Base-by-base conservation (phyloP, 495 filamentous ascomycete species). In the Paragyromitra xinjiangensis region DNA sequence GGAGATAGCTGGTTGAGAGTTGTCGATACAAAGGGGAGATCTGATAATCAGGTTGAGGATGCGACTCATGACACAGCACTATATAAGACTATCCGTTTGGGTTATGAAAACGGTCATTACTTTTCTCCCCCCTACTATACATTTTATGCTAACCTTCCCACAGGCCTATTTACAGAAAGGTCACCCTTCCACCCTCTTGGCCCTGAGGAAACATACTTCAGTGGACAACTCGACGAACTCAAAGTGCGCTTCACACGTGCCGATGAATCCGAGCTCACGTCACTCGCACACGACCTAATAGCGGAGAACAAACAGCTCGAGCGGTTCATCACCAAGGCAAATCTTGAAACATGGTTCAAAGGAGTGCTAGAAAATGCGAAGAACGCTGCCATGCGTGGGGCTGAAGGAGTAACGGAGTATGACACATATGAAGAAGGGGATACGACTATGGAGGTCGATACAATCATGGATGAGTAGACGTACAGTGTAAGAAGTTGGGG, bases 341-440 rank as follows among this genome's bases (percentile, higher is more conserved):
- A 65, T 4, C 50, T 82, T 16, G 64, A 51, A 12, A 69, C 59
- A 14, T 82, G 81, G 81, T 80, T 75, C 11, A 48, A 50, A 11
- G 81, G 58, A 0, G 75, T 77, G 55, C 29, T 58, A 12, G 78
- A 81, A 14, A 40, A 16, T n/a, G 87, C 84, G 39, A 85, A 70
- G 51, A 84, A 84, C 73, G 72, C 88, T 71, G 45, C 83, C 82
- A 66, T 88, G 80, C 19, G 40, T 34, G 67, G 39, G 64, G 64
- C 7, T 39, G 70, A 65, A 19, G 78, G 42, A 34, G 19, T 37
- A 16, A 39, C 44, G 14, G 58, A 48, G 48, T 70, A 58, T 40
- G 67, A 80, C 55, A 61, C 16, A 2, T 78, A 64, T 37, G 64
- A 70, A 24, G 65, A 62, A 1, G 74, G 65, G 3, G 77, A 77